Evolutionary conservation across 75 land plant species (phyloP).

Genomic region (Pinus albicaulis): DNA sequence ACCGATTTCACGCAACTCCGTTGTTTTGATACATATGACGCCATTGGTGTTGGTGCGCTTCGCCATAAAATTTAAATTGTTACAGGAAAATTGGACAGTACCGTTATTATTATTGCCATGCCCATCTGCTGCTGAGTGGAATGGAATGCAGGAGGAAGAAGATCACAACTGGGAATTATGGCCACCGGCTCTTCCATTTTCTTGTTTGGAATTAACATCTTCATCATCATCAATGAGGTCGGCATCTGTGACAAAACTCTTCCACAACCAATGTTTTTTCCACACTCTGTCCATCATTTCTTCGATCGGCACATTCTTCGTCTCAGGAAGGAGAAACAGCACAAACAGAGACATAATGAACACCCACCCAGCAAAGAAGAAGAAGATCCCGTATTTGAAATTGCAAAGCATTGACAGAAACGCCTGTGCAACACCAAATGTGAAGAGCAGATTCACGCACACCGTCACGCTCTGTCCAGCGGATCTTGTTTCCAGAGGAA

Average conservation of each 20-base stretch:
- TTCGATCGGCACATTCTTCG: conserved; percentile 85
- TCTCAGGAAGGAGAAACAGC: conserved; percentile 77
- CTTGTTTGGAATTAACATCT: no score
- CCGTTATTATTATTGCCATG: no score
- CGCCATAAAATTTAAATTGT: no score
- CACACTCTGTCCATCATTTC: conserved; percentile 56
- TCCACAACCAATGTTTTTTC: conserved; percentile 79
- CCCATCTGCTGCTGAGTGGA: no score
- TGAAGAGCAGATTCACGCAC: conserved; percentile 67
- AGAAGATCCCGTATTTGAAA: conserved; percentile 68
- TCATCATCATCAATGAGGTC: no score
- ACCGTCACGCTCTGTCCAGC: conserved; percentile 72
- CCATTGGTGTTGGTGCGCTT: no score
- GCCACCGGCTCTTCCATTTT: no score
- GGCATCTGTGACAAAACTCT: not conserved
- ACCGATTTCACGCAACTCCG: no score
- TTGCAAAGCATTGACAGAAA: conserved; percentile 76
- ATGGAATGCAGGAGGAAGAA: no score
- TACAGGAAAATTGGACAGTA: no score
- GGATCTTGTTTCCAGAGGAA: conserved; percentile 73
- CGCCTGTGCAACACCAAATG: conserved; percentile 74
- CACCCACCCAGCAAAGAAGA: conserved; percentile 74
- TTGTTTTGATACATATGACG: no score
- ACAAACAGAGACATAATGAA: conserved; percentile 65
- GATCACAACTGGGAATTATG: no score